phyloP scores from a whole-genome alignment of 2,329 filamentous ascomycete species.

The Ilyonectria robusta region DNA sequence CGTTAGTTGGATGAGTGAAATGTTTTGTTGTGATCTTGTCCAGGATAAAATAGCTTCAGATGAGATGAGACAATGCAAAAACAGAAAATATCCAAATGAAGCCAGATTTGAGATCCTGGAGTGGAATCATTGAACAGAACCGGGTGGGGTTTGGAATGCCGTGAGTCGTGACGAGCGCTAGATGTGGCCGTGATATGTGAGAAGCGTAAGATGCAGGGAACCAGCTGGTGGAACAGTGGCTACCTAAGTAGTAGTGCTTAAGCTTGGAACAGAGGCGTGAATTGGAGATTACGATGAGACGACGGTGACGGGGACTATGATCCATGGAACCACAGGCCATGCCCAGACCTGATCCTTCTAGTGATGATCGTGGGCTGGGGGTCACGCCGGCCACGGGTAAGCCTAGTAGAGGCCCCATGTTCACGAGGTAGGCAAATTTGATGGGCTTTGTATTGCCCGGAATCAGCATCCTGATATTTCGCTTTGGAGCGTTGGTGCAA shows the following conservation, averaged over 20 bases:
- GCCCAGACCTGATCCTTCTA: not conserved
- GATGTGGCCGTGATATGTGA: not conserved
- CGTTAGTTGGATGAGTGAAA: slow-evolving; percentile 7
- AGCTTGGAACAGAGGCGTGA: slow-evolving; percentile 30
- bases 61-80: slow-evolving; percentile 24
- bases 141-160: not conserved
- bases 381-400: slow-evolving; percentile 5
- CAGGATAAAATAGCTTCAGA: slow-evolving; percentile 17
- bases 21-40: slow-evolving; percentile 15
- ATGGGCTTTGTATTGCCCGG: slow-evolving; percentile 14
- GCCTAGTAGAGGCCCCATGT: not conserved
- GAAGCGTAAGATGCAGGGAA: slow-evolving; percentile 7
- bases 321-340: slow-evolving; percentile 21
- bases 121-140: not conserved
- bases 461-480: slow-evolving; percentile 12
- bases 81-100: not conserved
- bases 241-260: slow-evolving; percentile 7
- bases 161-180: not conserved
- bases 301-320: slow-evolving; percentile 19
- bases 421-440: slow-evolving; percentile 16
- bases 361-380: slow-evolving; percentile 27
- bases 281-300: slow-evolving; percentile 40
- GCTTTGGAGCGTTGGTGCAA: slow-evolving; percentile 12
- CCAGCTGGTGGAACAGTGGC: slow-evolving; percentile 4
- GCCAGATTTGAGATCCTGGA: not conserved